Conservation (phyloP, 1,139 yeast genomes). For the Geotrichum cucujoidarum region DNA sequence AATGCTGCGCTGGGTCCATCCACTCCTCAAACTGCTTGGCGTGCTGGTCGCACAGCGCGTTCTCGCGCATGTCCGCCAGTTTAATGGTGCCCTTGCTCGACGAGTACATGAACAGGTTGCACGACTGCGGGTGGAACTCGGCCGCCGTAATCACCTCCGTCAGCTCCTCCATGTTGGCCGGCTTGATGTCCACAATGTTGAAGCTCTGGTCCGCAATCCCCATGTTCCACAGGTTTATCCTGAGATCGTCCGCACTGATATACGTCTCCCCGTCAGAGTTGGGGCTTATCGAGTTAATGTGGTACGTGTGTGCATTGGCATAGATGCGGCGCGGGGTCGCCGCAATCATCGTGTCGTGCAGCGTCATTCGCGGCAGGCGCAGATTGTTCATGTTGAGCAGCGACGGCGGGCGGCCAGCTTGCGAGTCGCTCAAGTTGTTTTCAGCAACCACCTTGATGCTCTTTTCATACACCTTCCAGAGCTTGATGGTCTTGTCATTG, state of each 20-base stretch:
- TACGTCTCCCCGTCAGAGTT: slow-evolving; percentile 96
- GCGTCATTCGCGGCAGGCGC: slow-evolving; percentile 77
- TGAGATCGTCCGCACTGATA: slow-evolving; percentile 86
- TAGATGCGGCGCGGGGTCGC: slow-evolving; percentile 92
- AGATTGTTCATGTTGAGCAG: slow-evolving; percentile 39
- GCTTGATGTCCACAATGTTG: slow-evolving; percentile 93
- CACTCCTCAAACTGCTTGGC: slow-evolving; percentile 87
- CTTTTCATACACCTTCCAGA: slow-evolving; percentile 94
- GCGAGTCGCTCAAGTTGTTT: slow-evolving; percentile 61
- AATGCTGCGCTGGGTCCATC: slow-evolving; percentile 86
- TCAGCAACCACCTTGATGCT: slow-evolving; percentile 88
- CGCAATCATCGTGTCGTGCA: slow-evolving; percentile 91
- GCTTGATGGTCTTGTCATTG: slow-evolving; percentile 93
- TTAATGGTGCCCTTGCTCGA: slow-evolving; percentile 94
- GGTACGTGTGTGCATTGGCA: slow-evolving; percentile 97
- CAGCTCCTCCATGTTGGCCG: slow-evolving; percentile 97
- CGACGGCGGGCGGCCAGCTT: slow-evolving; percentile 28
- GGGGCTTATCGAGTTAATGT: slow-evolving; percentile 90
- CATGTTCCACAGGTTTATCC: slow-evolving; percentile 94
- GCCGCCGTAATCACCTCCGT: slow-evolving; percentile 98
- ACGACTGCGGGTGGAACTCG: slow-evolving; percentile 89
- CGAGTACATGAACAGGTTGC: slow-evolving; percentile 95
- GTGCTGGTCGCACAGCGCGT: slow-evolving; percentile 88
- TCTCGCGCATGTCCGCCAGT: slow-evolving; percentile 93
- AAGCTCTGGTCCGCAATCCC: slow-evolving; percentile 94